Percentiles rank a stretch among this genome's conserved stretches.
These are phyloP conservation scores for Phaeoacremonium minimum DNA, from an alignment of 2,329 filamentous ascomycete species.

Conservation along the genomic window DNA sequence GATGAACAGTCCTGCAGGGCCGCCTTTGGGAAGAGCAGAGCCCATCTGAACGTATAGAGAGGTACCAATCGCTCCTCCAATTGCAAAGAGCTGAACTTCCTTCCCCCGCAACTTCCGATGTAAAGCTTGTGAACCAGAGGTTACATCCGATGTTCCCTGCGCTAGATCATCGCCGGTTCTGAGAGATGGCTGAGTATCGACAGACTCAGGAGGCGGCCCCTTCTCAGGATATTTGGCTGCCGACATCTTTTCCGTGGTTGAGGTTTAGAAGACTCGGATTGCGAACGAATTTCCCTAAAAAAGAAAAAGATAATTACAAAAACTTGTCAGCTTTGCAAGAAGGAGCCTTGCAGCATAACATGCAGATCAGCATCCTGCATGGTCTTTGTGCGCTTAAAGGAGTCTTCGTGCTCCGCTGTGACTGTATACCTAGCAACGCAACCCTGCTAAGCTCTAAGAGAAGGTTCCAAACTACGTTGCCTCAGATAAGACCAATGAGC, in stretches of 20 bases:
- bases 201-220: slow-evolving; percentile 1
- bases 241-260: slow-evolving; percentile 9
- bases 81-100: slow-evolving; percentile 26
- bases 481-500: no score
- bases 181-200: not conserved
- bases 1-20: slow-evolving; percentile 26
- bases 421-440: no score
- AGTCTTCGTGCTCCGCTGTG: no score
- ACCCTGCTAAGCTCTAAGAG: no score
- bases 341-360: no score
- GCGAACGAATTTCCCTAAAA: no score
- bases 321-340: no score
- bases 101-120: slow-evolving; percentile 23
- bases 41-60: slow-evolving; percentile 22
- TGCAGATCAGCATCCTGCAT: no score
- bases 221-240: slow-evolving; percentile 7
- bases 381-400: no score
- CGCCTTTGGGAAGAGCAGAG: slow-evolving; percentile 23
- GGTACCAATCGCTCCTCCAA: slow-evolving; percentile 26
- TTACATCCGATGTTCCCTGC: slow-evolving; percentile 1
- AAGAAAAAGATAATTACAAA: no score
- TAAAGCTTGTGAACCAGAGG: slow-evolving; percentile 17
- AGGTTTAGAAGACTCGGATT: no score
- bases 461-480: no score
- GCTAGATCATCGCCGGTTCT: slow-evolving; percentile 3